These are phyloP conservation scores for Tulasnella sp. DNA, from an alignment of 768 basidiomycete species.

Conservation along the genomic window DNA sequence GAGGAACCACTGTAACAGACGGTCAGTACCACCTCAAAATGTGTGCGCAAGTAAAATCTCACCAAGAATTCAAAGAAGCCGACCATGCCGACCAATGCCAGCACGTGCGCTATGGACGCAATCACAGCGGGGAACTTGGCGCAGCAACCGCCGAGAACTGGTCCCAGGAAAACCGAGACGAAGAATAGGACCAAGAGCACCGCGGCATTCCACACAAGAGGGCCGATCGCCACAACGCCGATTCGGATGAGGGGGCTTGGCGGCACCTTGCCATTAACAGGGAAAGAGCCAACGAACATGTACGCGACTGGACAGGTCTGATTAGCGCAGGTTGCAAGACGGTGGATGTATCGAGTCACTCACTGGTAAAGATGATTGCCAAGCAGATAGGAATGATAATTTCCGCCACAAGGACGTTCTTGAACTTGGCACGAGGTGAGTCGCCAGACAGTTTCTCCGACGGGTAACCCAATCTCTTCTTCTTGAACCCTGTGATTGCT, in stretches of 20 bases:
- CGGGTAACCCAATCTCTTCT: conserved; percentile 91
- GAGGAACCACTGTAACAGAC: conserved; percentile 72
- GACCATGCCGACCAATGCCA: conserved; percentile 69
- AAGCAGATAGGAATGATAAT: conserved; percentile 77
- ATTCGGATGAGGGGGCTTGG: conserved; percentile 88
- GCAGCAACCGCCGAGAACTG: conserved; percentile 74
- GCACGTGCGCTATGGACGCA: conserved; percentile 79
- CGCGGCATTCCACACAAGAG: conserved; percentile 91
- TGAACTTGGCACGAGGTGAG: conserved; percentile 88
- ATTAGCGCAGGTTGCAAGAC: not conserved
- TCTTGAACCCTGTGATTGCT: conserved; percentile 99
- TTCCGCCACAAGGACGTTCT: conserved; percentile 80
- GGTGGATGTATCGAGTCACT: conserved; percentile 28
- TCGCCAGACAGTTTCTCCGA: conserved; percentile 96
- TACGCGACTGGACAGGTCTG: conserved; percentile 41
- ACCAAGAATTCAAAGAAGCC: conserved; percentile 96
- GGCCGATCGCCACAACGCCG: conserved; percentile 85
- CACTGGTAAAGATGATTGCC: conserved; percentile 76
- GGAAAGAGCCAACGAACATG: conserved; percentile 90
- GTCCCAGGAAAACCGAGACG: conserved; percentile 84
- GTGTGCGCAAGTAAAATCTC: conserved; percentile 30
- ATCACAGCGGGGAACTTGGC: conserved; percentile 88
- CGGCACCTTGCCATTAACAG: conserved; percentile 51
- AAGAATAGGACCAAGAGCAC: conserved; percentile 82
- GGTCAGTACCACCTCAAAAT: conserved; percentile 18